Conservation (phyloP, 805 yeast species). For the Lachancea kluyveri region DNA sequence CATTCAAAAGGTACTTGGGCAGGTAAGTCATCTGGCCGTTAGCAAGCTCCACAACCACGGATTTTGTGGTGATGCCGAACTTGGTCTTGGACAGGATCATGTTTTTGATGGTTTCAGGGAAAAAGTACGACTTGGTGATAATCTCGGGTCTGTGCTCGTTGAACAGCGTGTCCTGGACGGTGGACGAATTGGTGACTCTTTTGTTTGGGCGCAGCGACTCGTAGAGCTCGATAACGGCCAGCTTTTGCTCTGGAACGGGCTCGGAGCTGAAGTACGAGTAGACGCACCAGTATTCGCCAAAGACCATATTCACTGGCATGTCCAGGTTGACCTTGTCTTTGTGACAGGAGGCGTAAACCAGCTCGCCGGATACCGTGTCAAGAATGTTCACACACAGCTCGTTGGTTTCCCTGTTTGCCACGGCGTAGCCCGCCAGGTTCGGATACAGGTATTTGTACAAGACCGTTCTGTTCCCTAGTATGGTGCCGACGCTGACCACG, state of each 20-base stretch:
- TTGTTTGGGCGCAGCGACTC: conserved; percentile 55
- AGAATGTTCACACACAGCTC: conserved; percentile 46
- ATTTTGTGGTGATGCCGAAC: conserved; percentile 62
- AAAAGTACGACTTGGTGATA: conserved; percentile 49
- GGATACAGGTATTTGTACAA: conserved; percentile 82
- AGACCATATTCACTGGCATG: conserved; percentile 42
- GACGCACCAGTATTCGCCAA: conserved; percentile 82
- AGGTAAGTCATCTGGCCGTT: conserved; percentile 58
- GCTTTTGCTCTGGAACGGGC: conserved; percentile 47
- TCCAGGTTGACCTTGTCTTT: conserved; percentile 38
- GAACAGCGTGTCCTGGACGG: conserved; percentile 32
- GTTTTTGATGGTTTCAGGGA: conserved; percentile 52
- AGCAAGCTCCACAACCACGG: conserved; percentile 51
- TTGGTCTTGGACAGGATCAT: conserved; percentile 52
- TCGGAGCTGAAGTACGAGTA: conserved; percentile 52
- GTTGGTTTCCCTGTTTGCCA: conserved; percentile 28
- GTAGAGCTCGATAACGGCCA: conserved; percentile 73
- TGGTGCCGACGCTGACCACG: conserved; percentile 58
- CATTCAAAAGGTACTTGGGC: conserved; percentile 65
- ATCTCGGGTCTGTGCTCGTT: conserved; percentile 39
- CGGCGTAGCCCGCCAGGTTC: conserved; percentile 49
- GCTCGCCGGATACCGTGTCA: conserved; percentile 65
- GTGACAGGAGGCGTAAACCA: conserved; percentile 41
- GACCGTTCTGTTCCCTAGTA: conserved; percentile 63
- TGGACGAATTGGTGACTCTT: conserved; percentile 26